phyloP scores from a whole-genome alignment of 805 yeast genomes.

The Candida sphagnicola region DNA sequence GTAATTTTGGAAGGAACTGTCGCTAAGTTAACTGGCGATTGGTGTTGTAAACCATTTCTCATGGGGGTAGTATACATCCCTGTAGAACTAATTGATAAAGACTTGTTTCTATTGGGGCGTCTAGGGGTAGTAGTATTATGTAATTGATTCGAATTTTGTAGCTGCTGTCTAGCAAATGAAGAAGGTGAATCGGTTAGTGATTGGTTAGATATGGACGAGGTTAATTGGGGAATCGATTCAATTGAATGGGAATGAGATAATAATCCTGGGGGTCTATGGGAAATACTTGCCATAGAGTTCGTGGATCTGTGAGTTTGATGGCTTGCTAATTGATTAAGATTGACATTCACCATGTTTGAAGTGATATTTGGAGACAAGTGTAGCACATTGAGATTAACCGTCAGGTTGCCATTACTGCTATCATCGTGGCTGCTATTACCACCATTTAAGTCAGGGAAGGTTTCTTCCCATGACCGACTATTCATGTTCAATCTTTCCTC shows the following conservation, averaged over 20 bases:
- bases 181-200: conserved; percentile 30
- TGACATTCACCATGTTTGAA: neutral
- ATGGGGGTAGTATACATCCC: conserved; percentile 31
- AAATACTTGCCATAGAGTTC: neutral
- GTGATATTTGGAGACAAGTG: neutral
- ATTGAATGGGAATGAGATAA: conserved; percentile 14
- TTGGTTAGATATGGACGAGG: conserved; percentile 32
- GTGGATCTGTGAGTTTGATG: neutral
- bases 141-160: conserved; percentile 7
- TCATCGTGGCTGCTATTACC: too few relatives aligned
- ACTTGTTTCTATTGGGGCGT: conserved; percentile 27
- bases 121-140: conserved; percentile 19
- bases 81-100: conserved; percentile 29
- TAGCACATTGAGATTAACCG: neutral
- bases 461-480: conserved; percentile 3
- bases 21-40: conserved; percentile 20
- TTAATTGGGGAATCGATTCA: conserved; percentile 34
- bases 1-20: conserved; percentile 20
- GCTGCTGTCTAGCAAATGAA: conserved; percentile 15
- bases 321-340: neutral
- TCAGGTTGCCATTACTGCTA: neutral
- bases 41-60: conserved; percentile 13
- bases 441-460: neutral
- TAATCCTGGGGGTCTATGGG: neutral
- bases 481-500: neutral